These are phyloP conservation scores for Galeopsis tetrahit DNA, from an alignment of 257 asterid genomes.

Conservation along the genomic window DNA sequence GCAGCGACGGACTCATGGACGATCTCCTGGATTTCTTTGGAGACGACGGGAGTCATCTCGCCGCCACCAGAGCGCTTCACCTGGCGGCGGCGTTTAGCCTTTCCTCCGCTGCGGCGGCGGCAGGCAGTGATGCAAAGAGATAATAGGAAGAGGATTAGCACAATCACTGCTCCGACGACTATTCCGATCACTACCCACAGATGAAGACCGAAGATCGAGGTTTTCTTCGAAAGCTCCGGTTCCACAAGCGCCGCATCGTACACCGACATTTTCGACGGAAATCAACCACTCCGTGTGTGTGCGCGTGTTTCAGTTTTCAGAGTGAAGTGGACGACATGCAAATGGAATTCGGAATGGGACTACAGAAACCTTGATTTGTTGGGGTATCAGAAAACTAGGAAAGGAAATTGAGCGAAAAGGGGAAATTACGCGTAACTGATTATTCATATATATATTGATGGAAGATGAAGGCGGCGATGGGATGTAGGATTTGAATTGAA, in stretches of 20 bases:
- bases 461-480: neutral
- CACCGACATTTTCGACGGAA: constrained; percentile 58
- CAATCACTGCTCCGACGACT: constrained; percentile 81
- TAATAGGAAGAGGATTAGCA: constrained; percentile 67
- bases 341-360: constrained; percentile 29
- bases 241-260: constrained; percentile 71
- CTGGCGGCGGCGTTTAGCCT: constrained; percentile 36
- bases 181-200: constrained; percentile 94
- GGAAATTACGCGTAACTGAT: neutral
- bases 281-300: neutral
- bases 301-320: constrained; percentile 1
- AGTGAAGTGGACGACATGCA: constrained; percentile 36
- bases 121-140: constrained; percentile 87
- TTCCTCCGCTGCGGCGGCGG: constrained; percentile 62
- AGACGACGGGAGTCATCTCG: constrained; percentile 68
- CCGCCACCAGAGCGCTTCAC: constrained; percentile 37
- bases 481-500: neutral
- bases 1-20: constrained; percentile 61
- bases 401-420: neutral
- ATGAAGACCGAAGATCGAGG: constrained; percentile 85
- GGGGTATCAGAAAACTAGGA: neutral
- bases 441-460: constrained; percentile 12
- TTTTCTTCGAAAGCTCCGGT: constrained; percentile 73
- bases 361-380: constrained; percentile 27
- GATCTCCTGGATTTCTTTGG: constrained; percentile 92